phyloP scores from a whole-genome alignment of 2,329 filamentous ascomycete genomes.

The Annulohypoxylon truncatum region DNA sequence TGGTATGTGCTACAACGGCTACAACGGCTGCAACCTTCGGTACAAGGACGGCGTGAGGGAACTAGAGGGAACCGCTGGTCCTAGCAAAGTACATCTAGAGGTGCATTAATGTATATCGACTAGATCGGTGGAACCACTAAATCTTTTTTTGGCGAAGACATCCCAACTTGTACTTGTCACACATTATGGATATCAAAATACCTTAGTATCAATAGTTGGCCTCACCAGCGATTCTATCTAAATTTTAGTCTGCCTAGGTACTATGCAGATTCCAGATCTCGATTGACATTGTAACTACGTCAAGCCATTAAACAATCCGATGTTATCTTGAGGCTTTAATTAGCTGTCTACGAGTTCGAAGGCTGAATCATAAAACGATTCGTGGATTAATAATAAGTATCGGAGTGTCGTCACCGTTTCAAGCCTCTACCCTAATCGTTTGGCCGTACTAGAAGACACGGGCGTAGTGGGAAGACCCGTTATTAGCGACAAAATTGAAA shows the following conservation, averaged over 20 bases:
- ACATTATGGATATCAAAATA: neutral
- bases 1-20: conserved; percentile 32
- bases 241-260: neutral
- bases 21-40: conserved; percentile 32
- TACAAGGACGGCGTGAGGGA: conserved; percentile 24
- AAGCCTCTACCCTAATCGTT: conserved; percentile 1
- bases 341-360: neutral
- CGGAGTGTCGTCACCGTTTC: conserved; percentile 25
- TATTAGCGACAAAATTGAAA: neutral
- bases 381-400: neutral
- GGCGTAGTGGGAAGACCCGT: neutral
- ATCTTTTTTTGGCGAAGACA: conserved; percentile 24
- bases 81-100: conserved; percentile 6
- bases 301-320: neutral
- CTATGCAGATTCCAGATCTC: neutral
- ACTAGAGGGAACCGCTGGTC: conserved; percentile 19
- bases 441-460: neutral
- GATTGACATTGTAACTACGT: neutral
- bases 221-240: neutral
- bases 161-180: conserved; percentile 10
- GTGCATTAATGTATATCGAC: conserved; percentile 8
- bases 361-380: conserved; percentile 5
- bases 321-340: neutral
- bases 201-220: conserved; percentile 8
- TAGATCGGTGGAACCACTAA: conserved; percentile 2